Percentiles rank a stretch among this genome's conserved stretches.
phyloP scores from a whole-genome alignment of 2,329 filamentous ascomycete species.

The Plenodomus lindquistii region DNA sequence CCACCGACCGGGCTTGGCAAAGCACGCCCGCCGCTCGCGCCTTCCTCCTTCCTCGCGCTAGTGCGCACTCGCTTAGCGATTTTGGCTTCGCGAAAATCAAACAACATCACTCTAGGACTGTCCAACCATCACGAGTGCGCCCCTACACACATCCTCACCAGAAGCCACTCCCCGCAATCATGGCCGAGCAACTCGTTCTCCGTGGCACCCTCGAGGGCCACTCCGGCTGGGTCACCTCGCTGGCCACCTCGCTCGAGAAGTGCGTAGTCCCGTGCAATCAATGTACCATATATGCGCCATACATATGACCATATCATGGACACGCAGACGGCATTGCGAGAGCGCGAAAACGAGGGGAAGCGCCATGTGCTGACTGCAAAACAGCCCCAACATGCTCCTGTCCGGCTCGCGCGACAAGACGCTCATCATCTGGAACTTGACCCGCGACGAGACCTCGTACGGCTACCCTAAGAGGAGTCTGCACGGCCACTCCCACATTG shows the following conservation, averaged over 20 bases:
- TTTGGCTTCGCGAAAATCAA: constrained; percentile 2
- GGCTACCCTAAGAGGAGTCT: constrained; percentile 99
- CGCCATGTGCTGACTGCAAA: constrained; percentile 38
- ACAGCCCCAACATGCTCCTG: constrained; percentile 98
- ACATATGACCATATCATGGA: not conserved
- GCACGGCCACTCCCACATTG: constrained; percentile 98
- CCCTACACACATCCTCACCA: constrained; percentile 36
- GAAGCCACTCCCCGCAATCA: constrained; percentile 53
- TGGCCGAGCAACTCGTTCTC: constrained; percentile 94
- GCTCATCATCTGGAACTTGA: constrained; percentile 99
- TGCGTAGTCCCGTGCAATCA: constrained; percentile 52
- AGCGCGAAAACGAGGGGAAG: no score
- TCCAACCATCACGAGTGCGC: constrained; percentile 35
- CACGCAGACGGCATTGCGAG: not conserved
- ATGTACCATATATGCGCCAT: not conserved
- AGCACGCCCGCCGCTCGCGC: no score
- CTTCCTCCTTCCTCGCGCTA: not conserved
- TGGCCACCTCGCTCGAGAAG: constrained; percentile 99
- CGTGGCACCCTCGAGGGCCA: constrained; percentile 98
- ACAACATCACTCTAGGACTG: constrained; percentile 22
- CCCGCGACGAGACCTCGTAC: constrained; percentile 96
- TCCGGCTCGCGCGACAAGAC: constrained; percentile 98
- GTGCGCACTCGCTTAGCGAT: no score
- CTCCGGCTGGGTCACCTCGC: constrained; percentile 98
- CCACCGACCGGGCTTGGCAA: not conserved